Evolutionary conservation across 371 early-diverging fungal genomes (phyloP).

Genomic region (Mucor indicus): DNA sequence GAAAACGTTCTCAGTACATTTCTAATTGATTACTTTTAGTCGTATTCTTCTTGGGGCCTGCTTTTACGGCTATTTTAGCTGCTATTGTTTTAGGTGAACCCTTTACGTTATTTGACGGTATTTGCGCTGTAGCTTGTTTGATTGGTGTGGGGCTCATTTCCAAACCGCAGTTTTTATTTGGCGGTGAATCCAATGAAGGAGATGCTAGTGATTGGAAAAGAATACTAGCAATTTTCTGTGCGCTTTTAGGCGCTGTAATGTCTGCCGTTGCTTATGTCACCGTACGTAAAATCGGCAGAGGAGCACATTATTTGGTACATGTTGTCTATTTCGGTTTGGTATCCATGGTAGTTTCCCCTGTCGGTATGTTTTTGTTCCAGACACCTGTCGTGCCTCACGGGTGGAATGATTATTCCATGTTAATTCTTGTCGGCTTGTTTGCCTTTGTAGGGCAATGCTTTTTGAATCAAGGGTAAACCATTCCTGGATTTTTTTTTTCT

Average conservation of each 20-base stretch:
- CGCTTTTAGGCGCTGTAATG: slow-evolving; percentile 61
- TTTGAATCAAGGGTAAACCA: slow-evolving; percentile 60
- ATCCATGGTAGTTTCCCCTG: slow-evolving; percentile 41
- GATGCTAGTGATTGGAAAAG: slow-evolving; percentile 17
- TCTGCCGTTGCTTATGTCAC: slow-evolving; percentile 67
- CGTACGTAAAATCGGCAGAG: slow-evolving; percentile 68
- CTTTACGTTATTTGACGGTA: slow-evolving; percentile 57
- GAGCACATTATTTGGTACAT: slow-evolving; percentile 70
- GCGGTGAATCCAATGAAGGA: neutral
- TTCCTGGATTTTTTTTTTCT: neutral
- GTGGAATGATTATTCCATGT: slow-evolving; percentile 27
- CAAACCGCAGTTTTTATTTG: slow-evolving; percentile 63
- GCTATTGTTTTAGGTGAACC: slow-evolving; percentile 63
- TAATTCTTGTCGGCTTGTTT: slow-evolving; percentile 51
- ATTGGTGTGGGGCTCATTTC: slow-evolving; percentile 67
- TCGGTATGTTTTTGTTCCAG: slow-evolving; percentile 41
- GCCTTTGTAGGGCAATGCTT: slow-evolving; percentile 78
- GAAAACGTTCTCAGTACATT: neutral
- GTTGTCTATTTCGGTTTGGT: slow-evolving; percentile 72
- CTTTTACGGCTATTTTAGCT: slow-evolving; percentile 73
- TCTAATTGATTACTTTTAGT: slow-evolving; percentile 21
- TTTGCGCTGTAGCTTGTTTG: slow-evolving; percentile 54
- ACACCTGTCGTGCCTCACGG: slow-evolving; percentile 27
- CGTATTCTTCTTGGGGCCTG: slow-evolving; percentile 76
- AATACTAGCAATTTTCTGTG: slow-evolving; percentile 43